phyloP scores from a whole-genome alignment of 805 yeast species.

The Candida patagonica region DNA sequence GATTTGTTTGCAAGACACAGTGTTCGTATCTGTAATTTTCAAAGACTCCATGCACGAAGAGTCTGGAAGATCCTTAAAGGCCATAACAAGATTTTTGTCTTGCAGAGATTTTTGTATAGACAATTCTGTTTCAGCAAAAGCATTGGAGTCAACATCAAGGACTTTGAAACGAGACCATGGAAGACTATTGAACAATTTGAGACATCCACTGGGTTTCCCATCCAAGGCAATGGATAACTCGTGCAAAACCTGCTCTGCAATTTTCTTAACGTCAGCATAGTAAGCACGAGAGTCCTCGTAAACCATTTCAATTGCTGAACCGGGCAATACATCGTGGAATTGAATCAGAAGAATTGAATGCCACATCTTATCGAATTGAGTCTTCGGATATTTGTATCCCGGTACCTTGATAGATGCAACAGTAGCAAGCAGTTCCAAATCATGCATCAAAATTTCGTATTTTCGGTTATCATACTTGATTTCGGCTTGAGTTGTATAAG shows the following conservation, averaged over 20 bases:
- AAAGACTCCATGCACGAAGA: constrained; percentile 26
- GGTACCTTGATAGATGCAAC: constrained; percentile 50
- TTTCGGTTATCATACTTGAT: constrained; percentile 70
- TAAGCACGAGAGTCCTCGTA: constrained; percentile 44
- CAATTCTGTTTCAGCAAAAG: constrained; percentile 28
- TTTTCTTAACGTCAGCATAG: neutral
- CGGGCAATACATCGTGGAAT: constrained; percentile 97
- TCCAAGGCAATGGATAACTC: neutral
- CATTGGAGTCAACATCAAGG: constrained; percentile 26
- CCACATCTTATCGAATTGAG: constrained; percentile 63
- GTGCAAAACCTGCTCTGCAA: neutral
- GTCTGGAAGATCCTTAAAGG: neutral
- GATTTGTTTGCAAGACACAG: constrained; percentile 30
- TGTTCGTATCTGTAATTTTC: constrained; percentile 27
- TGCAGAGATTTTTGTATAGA: neutral
- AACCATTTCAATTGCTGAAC: constrained; percentile 90
- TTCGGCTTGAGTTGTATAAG: constrained; percentile 85
- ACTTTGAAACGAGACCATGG: constrained; percentile 55
- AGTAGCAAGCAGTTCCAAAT: constrained; percentile 73
- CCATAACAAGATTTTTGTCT: constrained; percentile 2
- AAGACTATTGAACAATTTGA: constrained; percentile 42
- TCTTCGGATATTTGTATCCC: constrained; percentile 58
- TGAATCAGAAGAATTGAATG: constrained; percentile 79
- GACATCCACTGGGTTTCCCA: neutral
- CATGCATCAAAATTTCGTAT: constrained; percentile 67